phyloP scores from a whole-genome alignment of 2,329 filamentous ascomycete species.

The Colletotrichum sp. region DNA sequence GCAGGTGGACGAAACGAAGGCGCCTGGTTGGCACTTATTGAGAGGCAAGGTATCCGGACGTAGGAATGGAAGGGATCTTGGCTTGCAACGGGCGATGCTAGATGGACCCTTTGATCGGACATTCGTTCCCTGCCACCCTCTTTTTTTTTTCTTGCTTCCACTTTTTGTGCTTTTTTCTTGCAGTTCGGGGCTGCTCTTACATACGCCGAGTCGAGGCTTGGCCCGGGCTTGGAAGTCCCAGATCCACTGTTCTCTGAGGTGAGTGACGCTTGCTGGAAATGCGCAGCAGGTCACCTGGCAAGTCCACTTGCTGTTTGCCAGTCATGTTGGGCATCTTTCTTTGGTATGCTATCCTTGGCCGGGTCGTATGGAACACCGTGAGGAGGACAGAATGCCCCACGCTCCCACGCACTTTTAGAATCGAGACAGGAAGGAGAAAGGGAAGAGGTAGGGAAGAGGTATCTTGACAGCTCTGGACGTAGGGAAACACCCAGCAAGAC shows the following conservation, averaged over 20 bases:
- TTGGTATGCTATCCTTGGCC: background rate
- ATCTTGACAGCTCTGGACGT: background rate
- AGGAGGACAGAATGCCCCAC: background rate
- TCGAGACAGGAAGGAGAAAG: background rate
- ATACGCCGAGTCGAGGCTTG: background rate
- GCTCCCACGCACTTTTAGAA: background rate
- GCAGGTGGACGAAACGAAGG: background rate
- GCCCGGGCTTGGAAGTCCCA: background rate
- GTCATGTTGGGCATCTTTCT: background rate
- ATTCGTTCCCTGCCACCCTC: conserved; percentile 3
- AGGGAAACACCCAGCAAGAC: background rate
- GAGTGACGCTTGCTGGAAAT: background rate
- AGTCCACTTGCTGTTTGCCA: background rate
- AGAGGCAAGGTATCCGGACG: background rate
- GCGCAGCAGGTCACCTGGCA: background rate
- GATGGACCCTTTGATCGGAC: background rate
- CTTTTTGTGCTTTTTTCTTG: background rate
- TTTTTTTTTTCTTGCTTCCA: background rate
- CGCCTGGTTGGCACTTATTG: background rate
- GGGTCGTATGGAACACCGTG: background rate
- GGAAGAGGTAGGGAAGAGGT: background rate
- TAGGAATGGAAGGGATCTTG: background rate
- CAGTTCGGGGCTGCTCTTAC: background rate
- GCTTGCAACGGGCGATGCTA: background rate
- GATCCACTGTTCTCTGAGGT: background rate